Percentiles rank a stretch among this genome's conserved stretches.
These are phyloP conservation scores for Vaccinium corymbosum DNA, from an alignment of 148 eudicot genomes.

Conservation along the genomic window DNA sequence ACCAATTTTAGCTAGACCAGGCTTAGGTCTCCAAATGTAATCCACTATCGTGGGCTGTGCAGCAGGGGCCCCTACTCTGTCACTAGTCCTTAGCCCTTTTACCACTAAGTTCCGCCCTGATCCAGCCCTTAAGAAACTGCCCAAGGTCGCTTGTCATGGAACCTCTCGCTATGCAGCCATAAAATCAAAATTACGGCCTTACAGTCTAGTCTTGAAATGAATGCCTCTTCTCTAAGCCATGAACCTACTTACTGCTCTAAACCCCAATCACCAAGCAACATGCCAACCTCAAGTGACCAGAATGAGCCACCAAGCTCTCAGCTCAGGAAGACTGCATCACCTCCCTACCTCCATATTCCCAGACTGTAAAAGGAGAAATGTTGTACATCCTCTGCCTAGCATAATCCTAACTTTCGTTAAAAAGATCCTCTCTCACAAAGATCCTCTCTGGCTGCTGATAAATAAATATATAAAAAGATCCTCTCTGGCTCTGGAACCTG, in stretches of 20 bases:
- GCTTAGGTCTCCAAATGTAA: not conserved
- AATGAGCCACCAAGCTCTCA: not conserved
- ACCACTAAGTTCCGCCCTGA: not conserved
- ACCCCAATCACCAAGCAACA: not conserved
- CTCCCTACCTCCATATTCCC: not conserved
- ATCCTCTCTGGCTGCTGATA: not conserved
- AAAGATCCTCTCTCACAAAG: not conserved
- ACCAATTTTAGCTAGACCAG: not conserved
- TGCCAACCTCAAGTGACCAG: not conserved
- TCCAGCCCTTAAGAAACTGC: not conserved
- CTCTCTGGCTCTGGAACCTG: not conserved
- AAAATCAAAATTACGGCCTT: not conserved
- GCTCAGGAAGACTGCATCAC: not conserved
- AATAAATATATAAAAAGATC: not conserved
- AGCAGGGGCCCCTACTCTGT: not conserved
- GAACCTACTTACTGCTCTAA: not conserved
- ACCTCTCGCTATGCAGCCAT: not conserved
- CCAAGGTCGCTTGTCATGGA: not conserved
- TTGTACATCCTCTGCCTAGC: not conserved
- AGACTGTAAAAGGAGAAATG: not conserved
- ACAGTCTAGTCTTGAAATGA: not conserved
- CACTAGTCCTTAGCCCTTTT: not conserved
- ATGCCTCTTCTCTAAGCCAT: not conserved
- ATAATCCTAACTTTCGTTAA: not conserved
- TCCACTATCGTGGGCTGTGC: not conserved